A percentile compares a stretch with the other conserved stretches of the same genome.
Conservation (phyloP, 1,139 yeast species). For the Nakaseomyces kungkrabaensis region DNA sequence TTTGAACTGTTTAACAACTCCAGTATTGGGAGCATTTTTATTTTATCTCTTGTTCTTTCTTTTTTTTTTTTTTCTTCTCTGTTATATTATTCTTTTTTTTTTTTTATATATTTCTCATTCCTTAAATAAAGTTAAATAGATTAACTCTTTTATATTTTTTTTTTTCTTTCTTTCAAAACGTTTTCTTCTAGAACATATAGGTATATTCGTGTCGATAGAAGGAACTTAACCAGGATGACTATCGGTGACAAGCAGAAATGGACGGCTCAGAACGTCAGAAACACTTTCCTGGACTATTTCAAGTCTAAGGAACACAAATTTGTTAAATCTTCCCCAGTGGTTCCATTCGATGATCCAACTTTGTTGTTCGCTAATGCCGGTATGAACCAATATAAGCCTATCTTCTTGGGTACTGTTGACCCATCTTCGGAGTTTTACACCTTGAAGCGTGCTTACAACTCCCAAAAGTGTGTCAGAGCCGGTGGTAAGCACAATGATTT, state of each 20-base stretch:
- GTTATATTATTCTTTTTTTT: too few species aligned
- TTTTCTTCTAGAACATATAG: not conserved
- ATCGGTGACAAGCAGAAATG: slow-evolving; percentile 36
- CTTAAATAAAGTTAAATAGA: too few species aligned
- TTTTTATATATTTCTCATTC: too few species aligned
- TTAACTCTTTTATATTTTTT: too few species aligned
- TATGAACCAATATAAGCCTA: slow-evolving; percentile 97
- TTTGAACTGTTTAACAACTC: too few species aligned
- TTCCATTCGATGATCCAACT: slow-evolving; percentile 97
- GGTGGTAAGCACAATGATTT: slow-evolving; percentile 99
- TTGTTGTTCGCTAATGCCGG: slow-evolving; percentile 94
- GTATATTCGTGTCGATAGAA: slow-evolving; percentile 2
- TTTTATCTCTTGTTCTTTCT: too few species aligned
- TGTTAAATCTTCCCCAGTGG: slow-evolving; percentile 88
- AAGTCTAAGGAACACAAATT: slow-evolving; percentile 58
- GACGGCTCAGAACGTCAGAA: slow-evolving; percentile 72
- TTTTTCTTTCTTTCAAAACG: not conserved
- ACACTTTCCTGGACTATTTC: slow-evolving; percentile 77
- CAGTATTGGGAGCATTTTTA: too few species aligned
- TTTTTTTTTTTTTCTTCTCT: too few species aligned
- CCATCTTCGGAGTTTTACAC: slow-evolving; percentile 80
- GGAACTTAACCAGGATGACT: slow-evolving; percentile 16
- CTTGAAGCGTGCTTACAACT: slow-evolving; percentile 83
- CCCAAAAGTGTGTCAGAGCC: slow-evolving; percentile 97
- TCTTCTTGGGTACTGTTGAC: slow-evolving; percentile 92